Evolutionary conservation across 2,329 filamentous ascomycete genomes (phyloP).

Genomic region (Aspergillus ochraceus): DNA sequence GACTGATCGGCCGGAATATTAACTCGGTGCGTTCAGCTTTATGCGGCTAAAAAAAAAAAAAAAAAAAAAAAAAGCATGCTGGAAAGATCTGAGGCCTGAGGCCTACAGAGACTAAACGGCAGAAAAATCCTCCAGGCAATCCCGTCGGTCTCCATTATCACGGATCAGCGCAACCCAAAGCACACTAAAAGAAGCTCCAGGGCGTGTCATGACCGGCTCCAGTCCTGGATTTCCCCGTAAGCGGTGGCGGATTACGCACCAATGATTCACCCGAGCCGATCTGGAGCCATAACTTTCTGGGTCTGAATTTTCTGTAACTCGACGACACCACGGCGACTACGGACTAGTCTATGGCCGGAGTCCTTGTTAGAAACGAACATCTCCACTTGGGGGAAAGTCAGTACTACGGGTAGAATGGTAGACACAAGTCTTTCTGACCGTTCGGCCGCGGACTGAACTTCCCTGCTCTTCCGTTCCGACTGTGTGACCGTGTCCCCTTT

Average conservation of each 20-base stretch:
- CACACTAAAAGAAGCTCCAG: constrained; percentile 1
- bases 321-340: not conserved
- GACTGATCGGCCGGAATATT: not conserved
- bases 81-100: too few relatives aligned
- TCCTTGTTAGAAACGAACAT: constrained; percentile 6
- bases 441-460: constrained; percentile 3
- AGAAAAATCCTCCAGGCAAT: not conserved
- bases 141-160: not conserved
- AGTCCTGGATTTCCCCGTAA: constrained; percentile 3
- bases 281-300: not conserved
- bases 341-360: not conserved
- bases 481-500: not conserved
- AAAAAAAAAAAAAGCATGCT: too few relatives aligned
- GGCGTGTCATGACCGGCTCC: constrained; percentile 3
- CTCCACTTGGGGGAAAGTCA: constrained; percentile 5
- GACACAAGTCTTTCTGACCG: not conserved
- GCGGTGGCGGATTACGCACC: constrained; percentile 15
- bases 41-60: not conserved
- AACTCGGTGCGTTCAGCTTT: not conserved
- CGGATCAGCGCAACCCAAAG: constrained; percentile 4
- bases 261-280: constrained; percentile 8
- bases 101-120: too few relatives aligned
- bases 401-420: not conserved
- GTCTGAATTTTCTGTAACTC: not conserved
- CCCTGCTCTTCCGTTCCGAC: not conserved